These are phyloP conservation scores for Kwoniella mangroviensis DNA, from an alignment of 768 basidiomycete genomes.

Conservation along the genomic window DNA sequence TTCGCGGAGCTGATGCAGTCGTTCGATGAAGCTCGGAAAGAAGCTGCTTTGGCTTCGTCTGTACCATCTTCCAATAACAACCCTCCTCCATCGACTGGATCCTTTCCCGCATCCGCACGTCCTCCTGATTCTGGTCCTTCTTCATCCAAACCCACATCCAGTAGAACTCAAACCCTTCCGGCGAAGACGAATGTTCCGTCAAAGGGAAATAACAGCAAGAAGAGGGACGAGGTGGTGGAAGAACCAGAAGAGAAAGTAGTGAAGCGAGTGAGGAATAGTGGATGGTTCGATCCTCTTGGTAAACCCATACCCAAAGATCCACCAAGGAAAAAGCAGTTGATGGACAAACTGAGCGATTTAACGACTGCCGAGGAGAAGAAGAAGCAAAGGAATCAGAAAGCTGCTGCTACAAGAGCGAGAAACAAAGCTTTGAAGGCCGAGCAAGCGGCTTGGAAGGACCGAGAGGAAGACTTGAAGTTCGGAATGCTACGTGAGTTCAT, in stretches of 20 bases:
- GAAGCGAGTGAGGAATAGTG: background rate
- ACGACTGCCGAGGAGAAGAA: constrained; percentile 11
- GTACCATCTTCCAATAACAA: background rate
- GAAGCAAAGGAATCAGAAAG: constrained; percentile 3
- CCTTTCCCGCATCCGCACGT: background rate
- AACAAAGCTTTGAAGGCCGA: constrained; percentile 9
- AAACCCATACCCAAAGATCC: constrained; percentile 10
- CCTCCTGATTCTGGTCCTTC: background rate
- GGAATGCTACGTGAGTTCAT: constrained; percentile 14
- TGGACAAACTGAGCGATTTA: constrained; percentile 5
- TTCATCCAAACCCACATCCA: background rate
- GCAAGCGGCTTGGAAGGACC: background rate
- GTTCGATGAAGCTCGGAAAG: too few relatives aligned
- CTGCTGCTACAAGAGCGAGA: background rate
- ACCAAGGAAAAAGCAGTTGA: constrained; percentile 1
- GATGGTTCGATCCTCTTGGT: constrained; percentile 16
- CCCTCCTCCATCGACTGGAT: background rate
- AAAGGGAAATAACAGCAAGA: background rate
- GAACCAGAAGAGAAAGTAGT: constrained; percentile 1
- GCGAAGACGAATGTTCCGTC: background rate
- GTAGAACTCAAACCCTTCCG: too few relatives aligned
- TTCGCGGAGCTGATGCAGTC: too few relatives aligned
- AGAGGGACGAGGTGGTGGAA: background rate
- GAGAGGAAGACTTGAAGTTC: constrained; percentile 1
- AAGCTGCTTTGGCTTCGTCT: too few relatives aligned